These are phyloP conservation scores for Cupressus sempervirens DNA, from an alignment of 75 land plant species.

Conservation along the genomic window DNA sequence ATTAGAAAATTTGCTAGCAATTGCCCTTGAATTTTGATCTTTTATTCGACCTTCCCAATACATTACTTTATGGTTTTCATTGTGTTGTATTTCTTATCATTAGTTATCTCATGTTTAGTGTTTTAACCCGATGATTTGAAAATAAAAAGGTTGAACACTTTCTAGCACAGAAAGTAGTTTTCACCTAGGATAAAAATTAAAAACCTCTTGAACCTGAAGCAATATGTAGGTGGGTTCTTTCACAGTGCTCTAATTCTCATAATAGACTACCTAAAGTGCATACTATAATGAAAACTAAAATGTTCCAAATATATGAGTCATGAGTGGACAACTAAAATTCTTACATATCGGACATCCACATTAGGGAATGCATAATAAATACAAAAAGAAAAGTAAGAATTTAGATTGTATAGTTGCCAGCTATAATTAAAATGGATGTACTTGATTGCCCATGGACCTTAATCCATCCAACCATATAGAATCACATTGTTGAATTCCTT, in stretches of 20 bases:
- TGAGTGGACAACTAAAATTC: neutral
- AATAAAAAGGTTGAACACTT: too few species aligned
- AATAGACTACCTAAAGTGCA: neutral
- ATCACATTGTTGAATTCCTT: neutral
- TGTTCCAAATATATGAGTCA: neutral
- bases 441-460: neutral
- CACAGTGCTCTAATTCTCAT: neutral
- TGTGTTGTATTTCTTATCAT: neutral
- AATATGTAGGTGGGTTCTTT: neutral
- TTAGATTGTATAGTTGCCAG: neutral
- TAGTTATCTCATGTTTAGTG: neutral
- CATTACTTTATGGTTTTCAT: neutral
- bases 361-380: neutral
- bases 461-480: neutral
- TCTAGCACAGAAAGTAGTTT: neutral
- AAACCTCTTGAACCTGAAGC: neutral
- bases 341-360: neutral
- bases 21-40: neutral
- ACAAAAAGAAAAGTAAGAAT: neutral
- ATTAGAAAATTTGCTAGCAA: neutral
- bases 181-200: neutral
- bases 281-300: neutral
- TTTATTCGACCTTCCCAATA: neutral
- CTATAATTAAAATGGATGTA: neutral
- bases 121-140: neutral